phyloP scores from a whole-genome alignment of 108 stramenopile species.

The Aureococcus anophagefferens region DNA sequence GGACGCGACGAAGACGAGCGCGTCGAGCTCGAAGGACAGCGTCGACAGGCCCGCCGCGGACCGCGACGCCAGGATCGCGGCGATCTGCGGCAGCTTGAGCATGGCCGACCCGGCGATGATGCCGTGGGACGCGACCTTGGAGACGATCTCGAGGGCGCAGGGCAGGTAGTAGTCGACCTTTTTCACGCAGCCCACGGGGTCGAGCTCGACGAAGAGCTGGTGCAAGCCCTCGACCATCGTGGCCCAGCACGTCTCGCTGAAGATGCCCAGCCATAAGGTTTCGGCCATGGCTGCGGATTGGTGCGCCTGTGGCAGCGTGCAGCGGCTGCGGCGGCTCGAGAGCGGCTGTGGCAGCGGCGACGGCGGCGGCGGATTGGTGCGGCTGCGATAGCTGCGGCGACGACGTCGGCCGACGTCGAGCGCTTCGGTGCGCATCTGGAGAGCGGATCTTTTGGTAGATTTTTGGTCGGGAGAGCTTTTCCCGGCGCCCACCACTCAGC shows the following conservation, averaged over 20 bases:
- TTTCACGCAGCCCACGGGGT: not conserved
- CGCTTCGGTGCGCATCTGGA: no score
- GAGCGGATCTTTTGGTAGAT: no score
- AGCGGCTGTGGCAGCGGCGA: no score
- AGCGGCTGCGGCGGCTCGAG: no score
- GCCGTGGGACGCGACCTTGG: not conserved
- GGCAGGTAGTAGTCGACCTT: not conserved
- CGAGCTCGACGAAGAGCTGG: not conserved
- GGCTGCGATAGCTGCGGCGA: no score
- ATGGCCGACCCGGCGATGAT: not conserved
- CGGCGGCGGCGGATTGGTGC: no score
- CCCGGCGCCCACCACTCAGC: no score
- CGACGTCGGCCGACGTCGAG: no score
- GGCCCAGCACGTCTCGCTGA: not conserved
- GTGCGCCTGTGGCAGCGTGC: no score
- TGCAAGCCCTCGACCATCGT: not conserved
- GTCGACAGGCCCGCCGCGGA: not conserved
- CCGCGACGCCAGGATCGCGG: not conserved
- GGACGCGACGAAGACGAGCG: not conserved
- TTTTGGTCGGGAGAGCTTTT: no score
- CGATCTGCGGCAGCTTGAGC: not conserved
- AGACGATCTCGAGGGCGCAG: not conserved
- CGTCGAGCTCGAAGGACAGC: not conserved
- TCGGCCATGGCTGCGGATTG: no score
- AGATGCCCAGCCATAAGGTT: not conserved